Evolutionary conservation across 768 basidiomycete species (phyloP).

Genomic region (Piloderma croceum): DNA sequence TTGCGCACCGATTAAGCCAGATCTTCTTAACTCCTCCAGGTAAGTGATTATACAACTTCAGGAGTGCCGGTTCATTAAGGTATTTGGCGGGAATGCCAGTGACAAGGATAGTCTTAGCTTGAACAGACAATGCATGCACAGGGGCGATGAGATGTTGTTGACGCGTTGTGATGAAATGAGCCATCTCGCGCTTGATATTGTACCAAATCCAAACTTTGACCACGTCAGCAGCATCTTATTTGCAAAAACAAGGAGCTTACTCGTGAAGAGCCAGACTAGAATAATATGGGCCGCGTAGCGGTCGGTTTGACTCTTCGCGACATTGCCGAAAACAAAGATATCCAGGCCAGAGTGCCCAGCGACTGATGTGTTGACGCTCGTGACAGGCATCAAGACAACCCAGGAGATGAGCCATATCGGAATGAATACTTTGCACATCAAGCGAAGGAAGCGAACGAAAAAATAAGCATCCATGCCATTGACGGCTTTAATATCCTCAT

Average conservation of each 20-base stretch:
- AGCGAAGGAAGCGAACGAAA: conserved; percentile 82
- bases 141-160: conserved; percentile 78
- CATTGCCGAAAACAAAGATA: conserved; percentile 78
- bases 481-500: conserved; percentile 51
- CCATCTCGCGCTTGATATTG: conserved; percentile 77
- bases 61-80: conserved; percentile 64
- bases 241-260: conserved; percentile 37
- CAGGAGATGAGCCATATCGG: conserved; percentile 93
- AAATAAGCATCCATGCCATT: conserved; percentile 93
- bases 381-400: conserved; percentile 76
- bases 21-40: conserved; percentile 89
- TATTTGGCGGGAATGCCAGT: conserved; percentile 82
- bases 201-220: conserved; percentile 75
- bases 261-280: conserved; percentile 70
- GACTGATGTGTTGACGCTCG: conserved; percentile 47
- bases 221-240: not conserved
- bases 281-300: conserved; percentile 80
- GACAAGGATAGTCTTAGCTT: conserved; percentile 86
- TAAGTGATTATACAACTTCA: conserved; percentile 66
- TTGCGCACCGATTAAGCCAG: conserved; percentile 79
- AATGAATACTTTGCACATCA: conserved; percentile 76
- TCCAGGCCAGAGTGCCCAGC: conserved; percentile 52
- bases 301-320: conserved; percentile 39
- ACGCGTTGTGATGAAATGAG: conserved; percentile 69
- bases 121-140: conserved; percentile 67